Evolutionary conservation across 331 rosid species (phyloP), one percentile per base, ranked within the genome.

Genomic region (Malus hybrid): DNA sequence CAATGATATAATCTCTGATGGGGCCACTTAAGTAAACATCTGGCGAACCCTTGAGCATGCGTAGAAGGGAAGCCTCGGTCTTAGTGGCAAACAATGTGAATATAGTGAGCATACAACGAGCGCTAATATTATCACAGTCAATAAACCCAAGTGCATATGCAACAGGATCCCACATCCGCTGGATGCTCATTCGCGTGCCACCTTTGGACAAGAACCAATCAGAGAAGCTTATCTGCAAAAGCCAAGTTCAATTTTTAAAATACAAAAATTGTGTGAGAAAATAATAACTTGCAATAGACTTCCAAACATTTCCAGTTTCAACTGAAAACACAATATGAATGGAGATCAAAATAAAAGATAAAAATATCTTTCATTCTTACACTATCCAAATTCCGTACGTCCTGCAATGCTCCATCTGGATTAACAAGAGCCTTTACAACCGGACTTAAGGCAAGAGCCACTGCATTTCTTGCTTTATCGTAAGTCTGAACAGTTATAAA

Each of bases 71-170:
- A 86, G 99, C 99, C 87, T 95, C 99, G 0, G 99, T 95, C 87
- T 95, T 95, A 2, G 99, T 95, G 77, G 99, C 99, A 54, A 95
- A 95, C 84, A 92, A 84, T 14, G 99, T 87, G 85, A 95, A 95
- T 85, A 95, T 95, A 73, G 99, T 95, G 52, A 95, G 99, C 99
- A 95, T 95, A 82, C 99, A 95, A 65, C 99, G 97, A 54, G 99
- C 99, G 66, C 99, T 95, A 54, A 95, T 95, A 79, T 92, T 92
- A 82, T 95, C 99, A 80, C 97, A 95, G 85, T 95, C 99, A 73
- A 95, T 95, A 85, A 95, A 95, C 61, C 99, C 99, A 80, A 95
- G 97, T 79, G 99, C 99, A 84, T 90, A 95, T 20, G 99, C 97
- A 81, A 95, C 99, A 33, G 99, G 99, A 80, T 95, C 97, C 97